Base-by-base conservation (phyloP, 2,329 filamentous ascomycete genomes). In the Escovopsis sp. region DNA sequence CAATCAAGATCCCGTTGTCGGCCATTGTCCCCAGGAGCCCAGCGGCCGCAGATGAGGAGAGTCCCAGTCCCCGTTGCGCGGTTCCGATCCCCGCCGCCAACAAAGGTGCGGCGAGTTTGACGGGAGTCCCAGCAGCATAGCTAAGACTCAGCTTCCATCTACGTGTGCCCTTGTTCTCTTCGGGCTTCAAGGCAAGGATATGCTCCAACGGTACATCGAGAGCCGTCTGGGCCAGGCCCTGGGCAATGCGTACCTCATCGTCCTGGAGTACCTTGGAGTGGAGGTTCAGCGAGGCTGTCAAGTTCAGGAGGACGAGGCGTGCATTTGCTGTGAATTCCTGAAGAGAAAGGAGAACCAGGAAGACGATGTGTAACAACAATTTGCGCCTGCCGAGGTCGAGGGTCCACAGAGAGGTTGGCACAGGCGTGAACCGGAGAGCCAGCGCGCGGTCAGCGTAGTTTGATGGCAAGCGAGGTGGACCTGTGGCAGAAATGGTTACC, bases 1-100 rank as follows among this genome's bases (percentile, higher is more conserved):
- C 89, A 28, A 94, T 81, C 36, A 87, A 68, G 12, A 91, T 73
- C 5, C 80, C 76, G 47, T 82, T 91, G 33, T 88, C 80, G 2
- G 86, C 82, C 54, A 95, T 70, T 15, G 79, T 73, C 10, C 88
- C 89, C 1, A 96, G 66, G 42, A 94, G 77, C 1, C 78, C 78
- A 18, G 87, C 85, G 10, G 85, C 82, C 19, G 80, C 78, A 3
- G 79, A 80, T 1, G 79, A 72, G 15, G 81, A 80, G 1, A 95
- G 69, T 2, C 85, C 85, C 10, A 85, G 61, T 0, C 85, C 85
- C 23, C 82, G 80, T 65, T 88, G 82, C 0, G 89, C 70, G 1
- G 77, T 80, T 23, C 88, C 88, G 35, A 96, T 71, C 1, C 85
- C 85, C 9, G 83, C 85, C 18, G 78, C 80, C 12, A 85, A 73